A percentile compares a stretch with the other conserved stretches of the same genome.
Conservation (phyloP, 192 early-diverging fungal species). For the Coemansia sp. region DNA sequence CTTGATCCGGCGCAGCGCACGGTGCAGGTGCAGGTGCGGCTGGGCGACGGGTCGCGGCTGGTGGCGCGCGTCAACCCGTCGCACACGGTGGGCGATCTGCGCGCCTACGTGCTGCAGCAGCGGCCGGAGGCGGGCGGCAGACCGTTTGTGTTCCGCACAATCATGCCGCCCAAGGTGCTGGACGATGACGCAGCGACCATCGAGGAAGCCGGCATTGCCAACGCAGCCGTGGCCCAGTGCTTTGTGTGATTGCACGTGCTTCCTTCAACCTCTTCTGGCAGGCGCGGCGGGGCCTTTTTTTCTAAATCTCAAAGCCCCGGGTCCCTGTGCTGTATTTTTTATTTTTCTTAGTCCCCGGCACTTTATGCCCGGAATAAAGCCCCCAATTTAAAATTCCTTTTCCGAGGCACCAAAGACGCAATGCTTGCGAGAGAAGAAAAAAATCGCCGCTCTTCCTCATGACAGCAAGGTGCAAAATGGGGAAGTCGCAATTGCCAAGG, state of each 20-base stretch:
- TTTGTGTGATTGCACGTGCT: conserved; percentile 28
- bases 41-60: conserved; percentile 85
- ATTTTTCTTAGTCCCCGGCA: too few relatives aligned
- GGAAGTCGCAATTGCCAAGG: too few relatives aligned
- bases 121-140: conserved; percentile 58
- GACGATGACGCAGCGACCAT: conserved; percentile 66
- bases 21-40: conserved; percentile 86
- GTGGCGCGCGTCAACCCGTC: conserved; percentile 89
- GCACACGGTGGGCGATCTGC: conserved; percentile 83
- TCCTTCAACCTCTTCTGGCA: too few relatives aligned
- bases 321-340: too few relatives aligned
- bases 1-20: conserved; percentile 74
- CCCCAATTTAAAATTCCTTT: too few relatives aligned
- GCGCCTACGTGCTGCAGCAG: conserved; percentile 69
- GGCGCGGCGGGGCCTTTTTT: too few relatives aligned
- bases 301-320: too few relatives aligned
- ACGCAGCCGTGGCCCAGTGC: conserved; percentile 79
- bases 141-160: conserved; percentile 72
- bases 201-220: conserved; percentile 79
- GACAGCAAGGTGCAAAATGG: not conserved
- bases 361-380: too few relatives aligned
- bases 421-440: too few relatives aligned
- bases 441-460: conserved; percentile 2
- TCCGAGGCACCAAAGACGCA: too few relatives aligned
- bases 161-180: conserved; percentile 85